Evolutionary conservation across 768 basidiomycete genomes (phyloP), one percentile per base, ranked within the genome.

Genomic region (Boletales sp.): DNA sequence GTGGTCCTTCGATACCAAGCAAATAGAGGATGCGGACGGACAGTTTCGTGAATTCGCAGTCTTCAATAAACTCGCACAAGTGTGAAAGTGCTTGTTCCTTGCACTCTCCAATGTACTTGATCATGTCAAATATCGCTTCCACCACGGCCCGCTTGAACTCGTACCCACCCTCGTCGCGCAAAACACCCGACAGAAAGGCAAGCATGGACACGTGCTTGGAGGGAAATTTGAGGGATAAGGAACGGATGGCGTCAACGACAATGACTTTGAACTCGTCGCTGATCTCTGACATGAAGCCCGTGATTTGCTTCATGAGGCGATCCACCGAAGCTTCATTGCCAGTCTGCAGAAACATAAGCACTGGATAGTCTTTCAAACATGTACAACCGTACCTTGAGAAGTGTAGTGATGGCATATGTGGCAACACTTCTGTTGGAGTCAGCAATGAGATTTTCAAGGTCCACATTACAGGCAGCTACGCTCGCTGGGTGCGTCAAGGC

Each of bases 191-290:
- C 31, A 99, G 79, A 84, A 99, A 99, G 5, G 87, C 83, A 50
- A 99, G 86, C 95, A 99, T 98, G 36, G 93, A 88, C 2, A 83
- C 87, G 63, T 99, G 94, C 73, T 99, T 99, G 31, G 87, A 74
- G 3, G 96, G 96, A 79, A 99, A 99, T 70, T 99, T 99, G 74
- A 99, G 86, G 72, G 94, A 98, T 30, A 99, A 83, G 9, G 95
- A 93, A 44, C 96, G 90, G 67, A 99, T 94, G 50, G 96, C 96
- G 54, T 97, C 94, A 49, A 99, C 96, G 43, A 99, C 96, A 72
- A 99, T 96, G 66, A 98, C 94, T 76, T 97, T 98, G 82, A 99
- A 99, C 72, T 99, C 96, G 70, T 99, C 96, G 57, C 92, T 95
- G 71, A 99, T 98, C 70, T 99, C 96, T 50, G 87, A 81, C 94